Evolutionary conservation across 352 stramenopile genomes (phyloP).

Genomic region (Globisporangium ultimum): DNA sequence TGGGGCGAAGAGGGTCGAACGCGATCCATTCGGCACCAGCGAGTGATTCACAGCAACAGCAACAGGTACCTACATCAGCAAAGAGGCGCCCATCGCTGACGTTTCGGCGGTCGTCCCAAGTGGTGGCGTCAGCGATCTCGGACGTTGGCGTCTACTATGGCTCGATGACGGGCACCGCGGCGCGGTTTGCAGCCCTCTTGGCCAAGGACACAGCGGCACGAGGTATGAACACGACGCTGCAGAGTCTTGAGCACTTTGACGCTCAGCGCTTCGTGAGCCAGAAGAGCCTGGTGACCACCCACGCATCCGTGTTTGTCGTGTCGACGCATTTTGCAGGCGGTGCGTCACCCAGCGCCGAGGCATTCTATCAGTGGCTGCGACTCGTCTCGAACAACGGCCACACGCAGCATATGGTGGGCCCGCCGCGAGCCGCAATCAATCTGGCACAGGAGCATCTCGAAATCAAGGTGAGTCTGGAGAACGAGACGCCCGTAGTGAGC

Average conservation of each 20-base stretch:
- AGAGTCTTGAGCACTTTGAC: slow-evolving; percentile 89
- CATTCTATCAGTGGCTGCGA: slow-evolving; percentile 86
- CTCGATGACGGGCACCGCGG: slow-evolving; percentile 92
- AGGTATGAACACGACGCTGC: slow-evolving; percentile 54
- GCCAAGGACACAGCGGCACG: slow-evolving; percentile 56
- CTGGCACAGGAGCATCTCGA: neutral
- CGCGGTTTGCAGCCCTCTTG: slow-evolving; percentile 88
- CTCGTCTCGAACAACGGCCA: slow-evolving; percentile 6
- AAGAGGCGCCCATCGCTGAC: slow-evolving; percentile 12
- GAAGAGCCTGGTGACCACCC: slow-evolving; percentile 20
- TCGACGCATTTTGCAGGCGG: slow-evolving; percentile 95
- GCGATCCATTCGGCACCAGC: too few relatives aligned
- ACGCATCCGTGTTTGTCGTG: slow-evolving; percentile 88
- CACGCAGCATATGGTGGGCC: neutral
- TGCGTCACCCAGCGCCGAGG: slow-evolving; percentile 90
- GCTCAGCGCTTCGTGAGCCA: slow-evolving; percentile 17
- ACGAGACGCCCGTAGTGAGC: neutral
- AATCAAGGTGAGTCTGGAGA: neutral
- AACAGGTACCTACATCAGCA: neutral
- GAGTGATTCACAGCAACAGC: neutral
- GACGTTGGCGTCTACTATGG: slow-evolving; percentile 92
- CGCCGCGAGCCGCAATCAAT: neutral
- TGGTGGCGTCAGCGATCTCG: slow-evolving; percentile 20
- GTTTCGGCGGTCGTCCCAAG: slow-evolving; percentile 14
- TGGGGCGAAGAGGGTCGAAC: too few relatives aligned